Evolutionary conservation across 441 rosid genomes (phyloP).

Genomic region (Isatis lusitanica): DNA sequence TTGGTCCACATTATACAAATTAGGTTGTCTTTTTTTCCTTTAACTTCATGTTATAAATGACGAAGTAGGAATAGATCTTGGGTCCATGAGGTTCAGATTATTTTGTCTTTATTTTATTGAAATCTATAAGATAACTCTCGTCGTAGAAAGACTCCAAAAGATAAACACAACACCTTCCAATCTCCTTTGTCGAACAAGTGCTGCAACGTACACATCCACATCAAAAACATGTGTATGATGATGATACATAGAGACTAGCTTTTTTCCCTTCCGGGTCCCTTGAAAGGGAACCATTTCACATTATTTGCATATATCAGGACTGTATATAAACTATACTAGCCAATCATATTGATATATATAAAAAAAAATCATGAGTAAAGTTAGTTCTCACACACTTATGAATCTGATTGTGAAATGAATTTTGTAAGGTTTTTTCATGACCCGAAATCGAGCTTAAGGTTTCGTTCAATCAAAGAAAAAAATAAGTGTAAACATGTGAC

Average conservation of each 20-base stretch:
- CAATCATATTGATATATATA: neutral
- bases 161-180: conserved; percentile 26
- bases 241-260: conserved; percentile 21
- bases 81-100: conserved; percentile 25
- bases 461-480: neutral
- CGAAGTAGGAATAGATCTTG: conserved; percentile 15
- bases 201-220: conserved; percentile 32
- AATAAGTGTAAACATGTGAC: neutral
- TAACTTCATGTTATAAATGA: neutral
- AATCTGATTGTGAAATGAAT: neutral
- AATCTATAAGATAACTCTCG: conserved; percentile 17
- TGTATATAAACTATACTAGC: neutral
- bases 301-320: neutral
- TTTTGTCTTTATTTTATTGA: conserved; percentile 23
- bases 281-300: neutral
- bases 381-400: neutral
- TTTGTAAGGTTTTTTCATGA: conserved; percentile 6
- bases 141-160: conserved; percentile 19
- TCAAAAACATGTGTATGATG: conserved; percentile 32
- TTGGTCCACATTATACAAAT: conserved; percentile 10
- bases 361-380: neutral
- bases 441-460: neutral
- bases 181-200: conserved; percentile 36
- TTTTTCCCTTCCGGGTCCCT: conserved; percentile 18
- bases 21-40: neutral